A percentile compares a stretch with the other conserved stretches of the same genome.
Evolutionary conservation across 2,329 filamentous ascomycete species (phyloP).

Genomic region (Tolypocladium guangdongense): DNA sequence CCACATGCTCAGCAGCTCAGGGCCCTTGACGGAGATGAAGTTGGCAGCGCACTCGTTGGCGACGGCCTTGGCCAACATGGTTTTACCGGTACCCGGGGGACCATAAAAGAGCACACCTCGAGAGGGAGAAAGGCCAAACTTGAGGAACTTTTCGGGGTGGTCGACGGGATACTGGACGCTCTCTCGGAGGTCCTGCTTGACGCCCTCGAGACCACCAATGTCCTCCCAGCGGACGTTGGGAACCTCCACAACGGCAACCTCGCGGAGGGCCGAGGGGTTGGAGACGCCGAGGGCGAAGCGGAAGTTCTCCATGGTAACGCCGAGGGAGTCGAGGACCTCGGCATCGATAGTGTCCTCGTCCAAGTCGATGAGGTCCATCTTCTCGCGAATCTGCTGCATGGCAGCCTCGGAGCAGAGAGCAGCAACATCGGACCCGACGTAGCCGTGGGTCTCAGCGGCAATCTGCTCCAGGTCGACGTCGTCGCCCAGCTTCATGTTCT

Average conservation of each 20-base stretch:
- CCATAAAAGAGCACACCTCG: conserved; percentile 98
- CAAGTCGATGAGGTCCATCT: conserved; percentile 99
- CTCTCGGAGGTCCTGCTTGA: conserved; percentile 99
- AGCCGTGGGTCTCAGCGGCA: conserved; percentile 95
- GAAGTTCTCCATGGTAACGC: conserved; percentile 99
- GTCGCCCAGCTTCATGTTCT: conserved; percentile 99
- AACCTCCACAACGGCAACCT: conserved; percentile 97
- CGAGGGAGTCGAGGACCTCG: conserved; percentile 93
- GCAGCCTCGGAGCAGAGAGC: conserved; percentile 97
- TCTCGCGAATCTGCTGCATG: conserved; percentile 99
- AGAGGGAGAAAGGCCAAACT: conserved; percentile 95
- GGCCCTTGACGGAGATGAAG: conserved; percentile 99
- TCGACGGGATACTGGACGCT: conserved; percentile 98
- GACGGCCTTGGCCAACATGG: conserved; percentile 96
- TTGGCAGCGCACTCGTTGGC: conserved; percentile 99
- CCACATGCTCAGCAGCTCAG: conserved; percentile 98
- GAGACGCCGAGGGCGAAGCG: conserved; percentile 94
- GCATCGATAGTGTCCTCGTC: conserved; percentile 99
- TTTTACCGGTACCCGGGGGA: conserved; percentile 99
- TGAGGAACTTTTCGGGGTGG: conserved; percentile 99
- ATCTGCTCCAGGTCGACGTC: conserved; percentile 97
- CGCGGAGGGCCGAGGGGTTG: conserved; percentile 96
- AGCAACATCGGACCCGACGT: conserved; percentile 96
- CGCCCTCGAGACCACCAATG: conserved; percentile 92
- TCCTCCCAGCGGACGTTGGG: conserved; percentile 99